Conservation (phyloP, 495 filamentous ascomycete genomes). For the Schizothecium vesticola region DNA sequence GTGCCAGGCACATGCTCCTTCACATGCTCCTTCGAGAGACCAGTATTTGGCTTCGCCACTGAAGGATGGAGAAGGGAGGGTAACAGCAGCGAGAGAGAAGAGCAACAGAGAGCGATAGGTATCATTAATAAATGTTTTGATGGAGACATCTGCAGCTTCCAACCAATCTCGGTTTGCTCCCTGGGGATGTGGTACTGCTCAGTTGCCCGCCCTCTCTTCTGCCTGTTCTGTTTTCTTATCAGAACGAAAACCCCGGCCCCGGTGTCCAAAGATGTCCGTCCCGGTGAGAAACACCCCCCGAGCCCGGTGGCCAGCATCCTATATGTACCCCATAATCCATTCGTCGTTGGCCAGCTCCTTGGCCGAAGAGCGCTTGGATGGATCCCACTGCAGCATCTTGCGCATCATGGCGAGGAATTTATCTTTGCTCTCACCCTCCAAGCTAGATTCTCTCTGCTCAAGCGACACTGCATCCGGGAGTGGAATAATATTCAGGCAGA, state of each 20-base stretch:
- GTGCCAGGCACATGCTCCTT: not conserved
- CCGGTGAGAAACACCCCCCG: no score
- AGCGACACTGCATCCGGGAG: conserved; percentile 18
- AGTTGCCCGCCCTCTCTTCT: no score
- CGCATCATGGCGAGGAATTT: conserved; percentile 40
- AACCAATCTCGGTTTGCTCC: not conserved
- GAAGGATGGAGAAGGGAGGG: no score
- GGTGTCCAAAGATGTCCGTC: no score
- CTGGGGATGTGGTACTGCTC: not conserved
- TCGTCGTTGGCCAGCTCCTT: conserved; percentile 39
- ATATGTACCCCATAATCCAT: conserved; percentile 28
- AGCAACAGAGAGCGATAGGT: no score
- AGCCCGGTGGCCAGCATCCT: not conserved
- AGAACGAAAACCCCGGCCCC: no score
- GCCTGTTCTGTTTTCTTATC: no score
- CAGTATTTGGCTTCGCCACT: no score
- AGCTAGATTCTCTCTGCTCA: conserved; percentile 30
- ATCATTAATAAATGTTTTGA: not conserved
- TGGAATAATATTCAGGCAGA: not conserved
- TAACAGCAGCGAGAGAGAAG: no score
- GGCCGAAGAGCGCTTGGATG: conserved; percentile 41
- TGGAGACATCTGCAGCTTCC: not conserved
- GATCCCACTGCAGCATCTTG: conserved; percentile 48
- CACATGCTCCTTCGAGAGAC: no score
- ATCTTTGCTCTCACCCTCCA: conserved; percentile 33